A percentile compares a stretch with the other conserved stretches of the same genome.
phyloP scores from a whole-genome alignment of 148 eudicot genomes.

The Cornus suecica region DNA sequence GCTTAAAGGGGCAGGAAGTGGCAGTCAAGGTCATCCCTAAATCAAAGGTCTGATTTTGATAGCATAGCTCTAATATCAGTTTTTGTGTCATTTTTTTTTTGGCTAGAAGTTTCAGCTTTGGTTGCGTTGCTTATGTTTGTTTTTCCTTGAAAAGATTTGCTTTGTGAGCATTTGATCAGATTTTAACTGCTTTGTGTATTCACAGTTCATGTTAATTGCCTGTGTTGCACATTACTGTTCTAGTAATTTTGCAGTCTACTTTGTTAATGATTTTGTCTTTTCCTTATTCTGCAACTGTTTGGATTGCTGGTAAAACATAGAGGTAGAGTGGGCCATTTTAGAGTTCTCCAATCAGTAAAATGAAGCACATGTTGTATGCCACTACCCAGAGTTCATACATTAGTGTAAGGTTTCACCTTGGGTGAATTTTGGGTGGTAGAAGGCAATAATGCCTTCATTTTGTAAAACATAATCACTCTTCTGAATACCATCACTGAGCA shows the following conservation, averaged over 20 bases:
- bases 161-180: slow-evolving; percentile 11
- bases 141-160: not conserved
- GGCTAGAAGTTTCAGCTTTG: not conserved
- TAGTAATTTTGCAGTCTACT: no score
- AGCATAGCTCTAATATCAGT: not conserved
- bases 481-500: not conserved
- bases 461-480: not conserved
- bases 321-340: no score
- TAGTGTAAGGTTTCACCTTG: no score
- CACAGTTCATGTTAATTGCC: not conserved
- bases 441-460: no score
- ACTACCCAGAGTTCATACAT: no score
- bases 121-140: not conserved
- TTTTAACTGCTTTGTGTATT: slow-evolving; percentile 4
- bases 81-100: not conserved
- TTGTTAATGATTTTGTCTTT: no score
- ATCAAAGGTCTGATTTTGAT: slow-evolving; percentile 56
- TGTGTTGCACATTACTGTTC: not conserved
- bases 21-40: slow-evolving; percentile 97
- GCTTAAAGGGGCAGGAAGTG: slow-evolving; percentile 78
- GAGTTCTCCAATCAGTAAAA: no score
- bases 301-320: no score
- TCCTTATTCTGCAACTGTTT: no score
- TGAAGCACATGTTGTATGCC: no score
- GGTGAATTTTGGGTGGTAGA: no score